phyloP scores from a whole-genome alignment of 768 basidiomycete species.

The Cystofilobasidium ferigula region DNA sequence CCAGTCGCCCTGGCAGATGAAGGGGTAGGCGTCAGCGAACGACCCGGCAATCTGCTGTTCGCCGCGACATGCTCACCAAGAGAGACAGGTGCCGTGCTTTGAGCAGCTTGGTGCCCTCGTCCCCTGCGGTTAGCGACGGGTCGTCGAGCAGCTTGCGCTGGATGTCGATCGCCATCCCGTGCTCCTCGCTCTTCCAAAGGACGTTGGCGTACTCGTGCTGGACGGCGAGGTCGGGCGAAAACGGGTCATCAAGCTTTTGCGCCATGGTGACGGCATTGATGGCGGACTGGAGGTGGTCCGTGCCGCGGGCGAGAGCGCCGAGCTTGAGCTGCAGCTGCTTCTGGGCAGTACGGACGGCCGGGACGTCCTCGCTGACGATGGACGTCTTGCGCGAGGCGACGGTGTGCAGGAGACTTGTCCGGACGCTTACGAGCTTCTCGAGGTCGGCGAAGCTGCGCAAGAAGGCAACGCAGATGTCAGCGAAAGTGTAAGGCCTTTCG shows the following conservation, averaged over 20 bases:
- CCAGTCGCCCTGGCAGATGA: constrained; percentile 65
- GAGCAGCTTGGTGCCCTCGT: not conserved
- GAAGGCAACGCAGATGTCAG: not conserved
- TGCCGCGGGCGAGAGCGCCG: constrained; percentile 58
- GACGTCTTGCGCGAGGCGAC: constrained; percentile 12
- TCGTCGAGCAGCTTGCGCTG: constrained; percentile 42
- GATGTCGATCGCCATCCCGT: constrained; percentile 65
- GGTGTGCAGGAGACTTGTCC: constrained; percentile 44
- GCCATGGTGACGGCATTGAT: constrained; percentile 73
- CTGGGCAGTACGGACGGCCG: constrained; percentile 15
- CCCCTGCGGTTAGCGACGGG: not conserved
- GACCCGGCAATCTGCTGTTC: too few species aligned
- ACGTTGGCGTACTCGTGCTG: constrained; percentile 78
- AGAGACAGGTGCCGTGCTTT: constrained; percentile 42
- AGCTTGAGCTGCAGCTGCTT: constrained; percentile 59
- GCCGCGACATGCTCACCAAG: constrained; percentile 46
- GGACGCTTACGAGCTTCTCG: constrained; percentile 44
- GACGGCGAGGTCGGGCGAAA: constrained; percentile 46
- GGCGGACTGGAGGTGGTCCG: constrained; percentile 64
- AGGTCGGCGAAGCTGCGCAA: constrained; percentile 56
- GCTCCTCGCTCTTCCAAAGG: constrained; percentile 77
- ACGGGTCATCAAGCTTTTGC: constrained; percentile 47
- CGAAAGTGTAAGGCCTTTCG: not conserved
- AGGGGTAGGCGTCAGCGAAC: not conserved
- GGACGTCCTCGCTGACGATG: constrained; percentile 1